phyloP scores from a whole-genome alignment of 1,284 basidiomycete species.

The Puccinia horiana region DNA sequence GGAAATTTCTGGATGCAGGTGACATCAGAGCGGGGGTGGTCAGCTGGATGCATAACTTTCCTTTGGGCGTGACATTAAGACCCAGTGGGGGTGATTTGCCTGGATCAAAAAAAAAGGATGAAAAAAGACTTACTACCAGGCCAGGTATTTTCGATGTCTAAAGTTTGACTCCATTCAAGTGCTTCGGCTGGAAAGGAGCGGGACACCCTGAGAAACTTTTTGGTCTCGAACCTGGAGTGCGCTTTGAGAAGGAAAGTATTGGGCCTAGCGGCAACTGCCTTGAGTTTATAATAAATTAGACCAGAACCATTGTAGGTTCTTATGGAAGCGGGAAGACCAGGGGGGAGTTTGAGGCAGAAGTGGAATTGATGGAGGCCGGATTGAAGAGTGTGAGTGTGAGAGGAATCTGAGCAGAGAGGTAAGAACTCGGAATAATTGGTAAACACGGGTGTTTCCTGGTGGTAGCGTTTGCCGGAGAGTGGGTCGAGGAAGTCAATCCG shows the following conservation, averaged over 20 bases:
- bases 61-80: neutral
- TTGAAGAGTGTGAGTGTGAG: constrained; percentile 33
- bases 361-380: constrained; percentile 34
- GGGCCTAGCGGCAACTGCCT: constrained; percentile 74
- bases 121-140: constrained; percentile 66
- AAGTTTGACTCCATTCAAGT: constrained; percentile 88
- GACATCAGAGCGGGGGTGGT: neutral
- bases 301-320: constrained; percentile 66
- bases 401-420: constrained; percentile 20
- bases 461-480: constrained; percentile 34
- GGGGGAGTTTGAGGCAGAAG: constrained; percentile 64
- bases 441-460: constrained; percentile 33
- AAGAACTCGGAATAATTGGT: constrained; percentile 30
- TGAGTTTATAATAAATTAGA: constrained; percentile 78
- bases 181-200: constrained; percentile 77
- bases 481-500: constrained; percentile 36
- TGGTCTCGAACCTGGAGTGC: constrained; percentile 69
- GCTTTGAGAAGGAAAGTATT: constrained; percentile 64
- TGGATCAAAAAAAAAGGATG: neutral
- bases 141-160: constrained; percentile 92
- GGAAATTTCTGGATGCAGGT: constrained; percentile 52
- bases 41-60: neutral
- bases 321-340: constrained; percentile 76
- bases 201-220: constrained; percentile 68
- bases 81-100: no score